Conservation (phyloP, 768 basidiomycete genomes). For the Suillus sp. region DNA sequence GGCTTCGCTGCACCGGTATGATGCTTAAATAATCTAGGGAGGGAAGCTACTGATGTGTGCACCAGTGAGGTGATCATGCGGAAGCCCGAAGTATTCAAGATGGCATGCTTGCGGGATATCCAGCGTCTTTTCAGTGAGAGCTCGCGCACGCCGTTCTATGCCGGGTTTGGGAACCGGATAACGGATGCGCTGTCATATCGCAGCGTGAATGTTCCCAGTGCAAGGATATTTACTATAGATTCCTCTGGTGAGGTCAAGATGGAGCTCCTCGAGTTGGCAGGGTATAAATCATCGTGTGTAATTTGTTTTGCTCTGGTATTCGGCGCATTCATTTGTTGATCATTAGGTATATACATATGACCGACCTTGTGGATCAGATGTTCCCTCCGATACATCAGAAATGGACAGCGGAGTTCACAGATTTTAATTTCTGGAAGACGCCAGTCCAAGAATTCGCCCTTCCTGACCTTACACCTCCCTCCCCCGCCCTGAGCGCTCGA, state of each 20-base stretch:
- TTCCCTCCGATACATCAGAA: slow-evolving; percentile 95
- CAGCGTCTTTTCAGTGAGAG: slow-evolving; percentile 83
- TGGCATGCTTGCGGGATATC: slow-evolving; percentile 97
- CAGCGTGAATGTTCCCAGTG: slow-evolving; percentile 91
- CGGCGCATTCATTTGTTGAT: background rate
- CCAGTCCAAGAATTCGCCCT: slow-evolving; percentile 77
- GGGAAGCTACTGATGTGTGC: background rate
- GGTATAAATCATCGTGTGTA: slow-evolving; percentile 92
- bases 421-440: slow-evolving; percentile 95
- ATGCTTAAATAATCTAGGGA: slow-evolving; percentile 1
- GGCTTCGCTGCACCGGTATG: slow-evolving; percentile 90
- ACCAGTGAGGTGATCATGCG: slow-evolving; percentile 96
- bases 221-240: slow-evolving; percentile 96
- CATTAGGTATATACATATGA: slow-evolving; percentile 93
- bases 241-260: slow-evolving; percentile 94
- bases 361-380: slow-evolving; percentile 99
- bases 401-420: slow-evolving; percentile 88
- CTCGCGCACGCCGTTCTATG: slow-evolving; percentile 82
- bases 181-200: slow-evolving; percentile 98
- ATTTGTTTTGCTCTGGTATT: background rate
- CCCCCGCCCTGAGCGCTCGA: slow-evolving; percentile 90
- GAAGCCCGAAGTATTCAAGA: slow-evolving; percentile 99
- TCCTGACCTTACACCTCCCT: slow-evolving; percentile 83
- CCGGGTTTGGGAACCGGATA: slow-evolving; percentile 97
- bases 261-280: slow-evolving; percentile 93